Evolutionary conservation across 768 basidiomycete genomes (phyloP).

Genomic region (Xanthoconium purpureum): DNA sequence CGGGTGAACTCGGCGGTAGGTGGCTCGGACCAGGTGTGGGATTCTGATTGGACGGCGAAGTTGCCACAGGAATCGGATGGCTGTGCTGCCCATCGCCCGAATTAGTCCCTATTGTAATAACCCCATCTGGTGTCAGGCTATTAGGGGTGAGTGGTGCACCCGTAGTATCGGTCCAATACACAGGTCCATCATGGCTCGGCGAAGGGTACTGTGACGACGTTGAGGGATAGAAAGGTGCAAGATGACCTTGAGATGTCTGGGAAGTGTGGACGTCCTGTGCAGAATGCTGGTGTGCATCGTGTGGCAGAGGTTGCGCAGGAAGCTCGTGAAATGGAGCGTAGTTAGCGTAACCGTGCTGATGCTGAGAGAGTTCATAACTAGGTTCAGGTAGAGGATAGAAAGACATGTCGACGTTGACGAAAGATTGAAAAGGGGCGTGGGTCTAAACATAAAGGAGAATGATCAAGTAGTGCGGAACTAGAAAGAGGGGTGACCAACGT

Average conservation of each 20-base stretch:
- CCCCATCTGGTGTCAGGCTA: background rate
- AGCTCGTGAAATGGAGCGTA: background rate
- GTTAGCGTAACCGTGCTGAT: background rate
- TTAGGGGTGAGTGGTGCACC: background rate
- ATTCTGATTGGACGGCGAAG: constrained; percentile 3
- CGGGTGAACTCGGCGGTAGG: background rate
- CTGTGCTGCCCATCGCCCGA: constrained; percentile 10
- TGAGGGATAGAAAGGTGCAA: background rate
- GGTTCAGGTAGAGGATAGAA: background rate
- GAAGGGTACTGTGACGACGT: background rate
- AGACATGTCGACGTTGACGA: background rate
- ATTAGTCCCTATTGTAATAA: constrained; percentile 10
- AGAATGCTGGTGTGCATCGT: background rate
- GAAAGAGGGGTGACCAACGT: constrained; percentile 3
- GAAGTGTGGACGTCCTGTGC: background rate
- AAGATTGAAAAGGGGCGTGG: background rate
- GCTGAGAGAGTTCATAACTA: background rate
- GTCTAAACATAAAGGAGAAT: constrained; percentile 3
- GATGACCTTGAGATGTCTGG: background rate
- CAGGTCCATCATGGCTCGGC: background rate
- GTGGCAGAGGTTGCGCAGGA: background rate
- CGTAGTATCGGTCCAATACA: background rate
- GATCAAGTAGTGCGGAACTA: background rate
- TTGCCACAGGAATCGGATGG: constrained; percentile 21
- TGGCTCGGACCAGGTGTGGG: constrained; percentile 9